Evolutionary conservation across 2,329 filamentous ascomycete genomes (phyloP).

Genomic region (Xylaria sp.): DNA sequence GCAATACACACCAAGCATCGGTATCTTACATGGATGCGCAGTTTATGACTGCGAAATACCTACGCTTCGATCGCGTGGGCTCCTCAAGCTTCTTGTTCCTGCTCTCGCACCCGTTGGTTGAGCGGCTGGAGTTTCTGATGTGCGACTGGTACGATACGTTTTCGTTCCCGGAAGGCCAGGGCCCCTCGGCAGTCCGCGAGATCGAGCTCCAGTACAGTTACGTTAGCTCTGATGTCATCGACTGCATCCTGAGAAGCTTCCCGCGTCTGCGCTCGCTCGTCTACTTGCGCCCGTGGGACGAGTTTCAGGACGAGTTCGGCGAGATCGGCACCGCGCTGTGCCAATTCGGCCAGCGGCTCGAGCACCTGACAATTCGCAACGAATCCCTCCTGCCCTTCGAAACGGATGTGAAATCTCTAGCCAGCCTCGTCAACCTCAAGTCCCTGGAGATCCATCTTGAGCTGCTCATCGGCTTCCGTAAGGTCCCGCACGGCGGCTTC

Average conservation of each 20-base stretch:
- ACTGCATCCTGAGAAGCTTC: background rate
- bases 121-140: constrained; percentile 15
- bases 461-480: constrained; percentile 26
- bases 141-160: too few species aligned
- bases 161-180: too few species aligned
- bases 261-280: background rate
- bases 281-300: constrained; percentile 1
- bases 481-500: background rate
- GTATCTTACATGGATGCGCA: background rate
- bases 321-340: background rate
- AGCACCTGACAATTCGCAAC: constrained; percentile 10
- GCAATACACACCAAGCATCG: background rate
- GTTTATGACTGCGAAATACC: background rate
- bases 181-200: too few species aligned
- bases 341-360: background rate
- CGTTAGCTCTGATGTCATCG: background rate
- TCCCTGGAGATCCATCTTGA: constrained; percentile 26
- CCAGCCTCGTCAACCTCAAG: background rate
- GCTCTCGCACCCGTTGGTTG: background rate
- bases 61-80: background rate
- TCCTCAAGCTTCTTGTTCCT: background rate
- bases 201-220: background rate
- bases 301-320: background rate
- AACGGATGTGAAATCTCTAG: background rate
- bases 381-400: background rate